These are phyloP conservation scores for Lenzites betulinus DNA, from an alignment of 768 basidiomycete species.

Conservation along the genomic window DNA sequence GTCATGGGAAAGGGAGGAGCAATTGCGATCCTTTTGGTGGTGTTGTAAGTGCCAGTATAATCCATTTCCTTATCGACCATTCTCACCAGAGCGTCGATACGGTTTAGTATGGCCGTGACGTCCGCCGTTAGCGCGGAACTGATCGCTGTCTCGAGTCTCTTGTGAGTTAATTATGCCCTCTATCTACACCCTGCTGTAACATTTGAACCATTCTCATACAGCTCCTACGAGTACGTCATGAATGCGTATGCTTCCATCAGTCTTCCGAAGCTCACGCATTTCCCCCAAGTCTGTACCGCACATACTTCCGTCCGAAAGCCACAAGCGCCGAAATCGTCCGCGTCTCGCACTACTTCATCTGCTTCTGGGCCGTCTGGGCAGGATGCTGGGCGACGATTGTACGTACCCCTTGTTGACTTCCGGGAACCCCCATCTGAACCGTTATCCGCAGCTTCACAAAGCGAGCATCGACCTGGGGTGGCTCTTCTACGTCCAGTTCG, in stretches of 20 bases:
- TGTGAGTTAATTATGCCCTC: slow-evolving; percentile 31
- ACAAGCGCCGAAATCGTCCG: slow-evolving; percentile 36
- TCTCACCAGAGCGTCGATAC: slow-evolving; percentile 24
- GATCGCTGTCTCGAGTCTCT: slow-evolving; percentile 39
- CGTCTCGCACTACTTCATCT: slow-evolving; percentile 37
- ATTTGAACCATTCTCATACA: slow-evolving; percentile 12
- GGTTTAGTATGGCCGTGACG: slow-evolving; percentile 44
- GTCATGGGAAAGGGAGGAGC: slow-evolving; percentile 40
- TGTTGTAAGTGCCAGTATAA: slow-evolving; percentile 25
- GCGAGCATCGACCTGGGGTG: slow-evolving; percentile 49
- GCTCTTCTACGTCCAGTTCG: slow-evolving; percentile 52
- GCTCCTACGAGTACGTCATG: slow-evolving; percentile 48
- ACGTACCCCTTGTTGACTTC: slow-evolving; percentile 1
- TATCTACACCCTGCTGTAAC: too few species aligned
- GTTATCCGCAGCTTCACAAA: slow-evolving; percentile 40
- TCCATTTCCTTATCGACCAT: too few species aligned
- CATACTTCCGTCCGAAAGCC: slow-evolving; percentile 36
- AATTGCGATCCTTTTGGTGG: slow-evolving; percentile 37
- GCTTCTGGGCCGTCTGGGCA: slow-evolving; percentile 41
- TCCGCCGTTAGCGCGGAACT: slow-evolving; percentile 39
- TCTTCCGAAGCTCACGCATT: background rate
- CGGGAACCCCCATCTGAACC: background rate
- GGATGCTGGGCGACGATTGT: slow-evolving; percentile 40
- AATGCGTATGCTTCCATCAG: background rate
- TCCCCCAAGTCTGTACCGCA: slow-evolving; percentile 32